A percentile compares a stretch with the other conserved stretches of the same genome.
phyloP scores from a whole-genome alignment of 805 yeast genomes.

The Sungouiozyma intestinalis region DNA sequence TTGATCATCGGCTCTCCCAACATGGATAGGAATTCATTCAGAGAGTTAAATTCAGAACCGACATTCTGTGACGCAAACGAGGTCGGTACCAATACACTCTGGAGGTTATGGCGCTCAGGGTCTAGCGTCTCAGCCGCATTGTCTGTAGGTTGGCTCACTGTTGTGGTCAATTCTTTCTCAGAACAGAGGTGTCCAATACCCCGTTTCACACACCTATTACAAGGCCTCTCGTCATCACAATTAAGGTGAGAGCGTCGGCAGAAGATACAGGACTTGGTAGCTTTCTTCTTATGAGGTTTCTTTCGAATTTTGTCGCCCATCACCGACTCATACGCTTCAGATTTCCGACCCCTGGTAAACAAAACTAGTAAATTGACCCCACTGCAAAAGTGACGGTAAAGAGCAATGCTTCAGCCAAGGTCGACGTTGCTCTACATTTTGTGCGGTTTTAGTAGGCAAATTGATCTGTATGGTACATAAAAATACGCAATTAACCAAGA shows the following conservation, averaged over 20 bases:
- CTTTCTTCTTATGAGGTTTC: conserved; percentile 2
- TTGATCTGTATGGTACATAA: no score
- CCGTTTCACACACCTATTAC: conserved; percentile 75
- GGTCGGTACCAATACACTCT: conserved; percentile 28
- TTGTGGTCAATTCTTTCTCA: conserved; percentile 1
- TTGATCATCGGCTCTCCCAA: conserved; percentile 51
- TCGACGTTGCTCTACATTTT: no score
- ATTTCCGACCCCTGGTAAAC: neutral
- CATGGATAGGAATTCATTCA: conserved; percentile 82
- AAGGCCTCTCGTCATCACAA: conserved; percentile 63
- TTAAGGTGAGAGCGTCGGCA: conserved; percentile 92
- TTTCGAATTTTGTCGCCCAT: neutral
- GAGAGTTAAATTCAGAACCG: conserved; percentile 81
- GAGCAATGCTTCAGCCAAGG: no score
- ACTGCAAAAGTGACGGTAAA: no score
- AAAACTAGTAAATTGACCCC: no score
- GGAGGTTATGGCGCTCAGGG: neutral
- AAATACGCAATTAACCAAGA: no score
- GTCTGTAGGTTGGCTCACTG: neutral
- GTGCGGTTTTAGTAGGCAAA: no score
- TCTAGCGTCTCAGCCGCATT: neutral
- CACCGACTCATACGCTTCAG: neutral
- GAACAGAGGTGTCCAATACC: conserved; percentile 83
- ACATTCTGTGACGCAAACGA: conserved; percentile 85
- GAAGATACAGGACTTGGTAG: conserved; percentile 62